Base-by-base conservation (phyloP, 2,329 filamentous ascomycete species). In the Rhynchosporium secalis region DNA sequence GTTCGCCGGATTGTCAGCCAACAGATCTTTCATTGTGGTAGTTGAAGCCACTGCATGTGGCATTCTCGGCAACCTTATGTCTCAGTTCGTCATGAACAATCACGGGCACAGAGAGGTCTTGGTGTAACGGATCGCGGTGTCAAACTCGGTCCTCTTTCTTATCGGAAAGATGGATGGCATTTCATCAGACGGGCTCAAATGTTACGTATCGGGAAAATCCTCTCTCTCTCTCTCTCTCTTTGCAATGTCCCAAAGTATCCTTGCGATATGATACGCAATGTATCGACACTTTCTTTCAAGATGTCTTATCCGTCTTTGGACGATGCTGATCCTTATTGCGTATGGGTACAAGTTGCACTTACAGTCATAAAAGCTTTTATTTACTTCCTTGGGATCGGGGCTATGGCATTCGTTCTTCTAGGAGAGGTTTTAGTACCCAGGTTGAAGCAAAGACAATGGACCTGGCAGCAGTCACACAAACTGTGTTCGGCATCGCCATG, bases 21-120 rank as follows among this genome's bases (percentile, higher is more conserved):
- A 75, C 26, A 75, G 78, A 33, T 77, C 82, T 0, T 85, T 84
- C 63, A 74, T 79, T 52, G 81, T 85, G 70, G 79, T 80, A 7
- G 80, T 85, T 66, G 82, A 78, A 0, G 69, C 72, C 28, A 73
- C 73, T 36, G 72, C 69, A 0, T 59, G 56, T 28, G 76, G 76
- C 26, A 72, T 79, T 5, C 65, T 75, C 12, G 78, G 76, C 8
- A 77, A 74, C 76, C 76, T 49, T 68, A 41, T 61, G 26, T 65
- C 58, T 67, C 77, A 60, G 76, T 75, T 57, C 71, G 73, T 46
- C 68, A 85, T 85, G 7, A 71, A 84, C 28, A 89, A 89, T 2
- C 77, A 93, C 58, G 92, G 92, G 51, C 88, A 92, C 57, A 85
- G 76, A 6, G 73, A 70, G 3, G 64, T 78, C 9, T 76, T 75